Evolutionary conservation across 495 filamentous ascomycete genomes (phyloP).

Genomic region (Xylaria sp.): DNA sequence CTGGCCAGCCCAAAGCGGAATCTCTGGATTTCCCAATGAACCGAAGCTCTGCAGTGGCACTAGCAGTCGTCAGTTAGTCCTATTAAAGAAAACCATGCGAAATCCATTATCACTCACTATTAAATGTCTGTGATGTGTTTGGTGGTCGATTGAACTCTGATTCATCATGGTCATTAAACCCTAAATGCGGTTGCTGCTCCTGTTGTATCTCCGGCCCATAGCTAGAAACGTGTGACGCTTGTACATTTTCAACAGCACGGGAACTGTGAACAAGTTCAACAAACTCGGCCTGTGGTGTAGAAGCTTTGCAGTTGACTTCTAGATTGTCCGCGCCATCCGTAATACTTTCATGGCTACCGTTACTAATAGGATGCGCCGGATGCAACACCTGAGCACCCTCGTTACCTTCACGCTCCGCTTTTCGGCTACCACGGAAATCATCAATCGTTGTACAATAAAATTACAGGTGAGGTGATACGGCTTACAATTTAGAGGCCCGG

Average conservation of each 20-base stretch:
- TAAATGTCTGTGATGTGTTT: background rate
- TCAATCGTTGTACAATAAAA: background rate
- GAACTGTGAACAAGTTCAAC: conserved; percentile 29
- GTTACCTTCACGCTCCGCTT: conserved; percentile 35
- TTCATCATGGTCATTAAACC: conserved; percentile 3
- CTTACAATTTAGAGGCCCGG: conserved; percentile 51
- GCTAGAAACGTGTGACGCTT: conserved; percentile 26
- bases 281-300: conserved; percentile 28
- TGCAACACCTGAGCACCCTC: conserved; percentile 33
- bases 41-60: conserved; percentile 38
- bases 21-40: conserved; percentile 34
- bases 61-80: conserved; percentile 24
- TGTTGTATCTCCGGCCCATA: conserved; percentile 17
- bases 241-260: conserved; percentile 25
- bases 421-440: conserved; percentile 32
- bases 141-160: conserved; percentile 13
- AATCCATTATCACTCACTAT: conserved; percentile 7
- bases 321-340: conserved; percentile 38
- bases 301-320: conserved; percentile 30
- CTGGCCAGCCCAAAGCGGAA: conserved; percentile 36
- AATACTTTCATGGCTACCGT: conserved; percentile 33
- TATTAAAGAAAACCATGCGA: background rate
- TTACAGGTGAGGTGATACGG: background rate
- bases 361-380: conserved; percentile 32
- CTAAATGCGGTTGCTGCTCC: conserved; percentile 1